phyloP scores from a whole-genome alignment of 345 rosid species.

The Eucalyptus sideroxylon region DNA sequence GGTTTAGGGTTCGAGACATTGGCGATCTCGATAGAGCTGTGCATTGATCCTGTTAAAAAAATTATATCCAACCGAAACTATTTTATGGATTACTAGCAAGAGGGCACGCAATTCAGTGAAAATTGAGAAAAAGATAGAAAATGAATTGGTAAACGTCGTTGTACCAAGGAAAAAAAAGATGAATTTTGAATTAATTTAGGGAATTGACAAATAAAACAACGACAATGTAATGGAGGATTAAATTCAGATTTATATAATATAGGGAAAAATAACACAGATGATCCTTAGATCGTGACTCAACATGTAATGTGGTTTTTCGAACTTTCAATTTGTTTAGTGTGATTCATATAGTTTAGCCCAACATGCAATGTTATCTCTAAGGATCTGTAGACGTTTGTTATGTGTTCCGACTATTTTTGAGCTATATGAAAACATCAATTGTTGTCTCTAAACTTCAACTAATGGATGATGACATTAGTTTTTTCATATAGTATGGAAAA shows the following conservation, averaged over 20 bases:
- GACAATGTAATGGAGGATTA: not conserved
- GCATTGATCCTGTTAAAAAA: not conserved
- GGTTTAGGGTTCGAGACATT: not conserved
- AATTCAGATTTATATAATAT: no score
- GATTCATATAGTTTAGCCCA: no score
- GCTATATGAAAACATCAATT: no score
- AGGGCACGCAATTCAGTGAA: not conserved
- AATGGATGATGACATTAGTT: not conserved
- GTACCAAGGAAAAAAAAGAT: not conserved
- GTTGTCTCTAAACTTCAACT: not conserved
- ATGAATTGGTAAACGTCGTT: not conserved
- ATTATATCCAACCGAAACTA: not conserved
- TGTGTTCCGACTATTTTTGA: rapidly evolving
- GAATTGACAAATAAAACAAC: not conserved
- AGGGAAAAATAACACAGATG: no score
- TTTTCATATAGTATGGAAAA: rapidly evolving
- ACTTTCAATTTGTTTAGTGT: no score
- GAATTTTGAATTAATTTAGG: not conserved
- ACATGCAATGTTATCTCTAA: no score
- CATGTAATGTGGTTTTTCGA: rapidly evolving
- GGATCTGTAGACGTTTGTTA: rapidly evolving
- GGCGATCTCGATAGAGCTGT: not conserved
- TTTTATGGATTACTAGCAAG: not conserved
- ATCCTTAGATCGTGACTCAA: rapidly evolving
- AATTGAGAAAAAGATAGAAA: not conserved